A percentile compares a stretch with the other conserved stretches of the same genome.
These are phyloP conservation scores for Purpureocillium lavendulum DNA, from an alignment of 2,329 filamentous ascomycete genomes.

Conservation along the genomic window DNA sequence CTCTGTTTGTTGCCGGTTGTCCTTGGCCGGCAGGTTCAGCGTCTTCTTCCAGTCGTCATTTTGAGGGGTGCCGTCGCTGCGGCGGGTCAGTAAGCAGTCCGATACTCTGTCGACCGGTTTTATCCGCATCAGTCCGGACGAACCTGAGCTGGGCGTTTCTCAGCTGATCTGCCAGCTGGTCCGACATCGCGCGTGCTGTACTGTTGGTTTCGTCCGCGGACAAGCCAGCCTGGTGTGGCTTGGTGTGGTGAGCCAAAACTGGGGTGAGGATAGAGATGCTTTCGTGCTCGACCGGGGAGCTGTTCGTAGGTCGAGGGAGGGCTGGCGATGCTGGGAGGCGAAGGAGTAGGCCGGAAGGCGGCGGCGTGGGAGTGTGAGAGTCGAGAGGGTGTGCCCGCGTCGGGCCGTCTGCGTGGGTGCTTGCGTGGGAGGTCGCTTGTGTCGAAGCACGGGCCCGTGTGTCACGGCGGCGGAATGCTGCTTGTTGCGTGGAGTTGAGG, in stretches of 20 bases:
- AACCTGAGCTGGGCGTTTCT: constrained; percentile 33
- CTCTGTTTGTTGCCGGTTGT: constrained; percentile 75
- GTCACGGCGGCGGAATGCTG: constrained; percentile 1
- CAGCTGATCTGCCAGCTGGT: constrained; percentile 37
- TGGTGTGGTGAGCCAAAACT: constrained; percentile 13
- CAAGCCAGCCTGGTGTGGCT: constrained; percentile 10
- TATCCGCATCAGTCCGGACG: constrained; percentile 14
- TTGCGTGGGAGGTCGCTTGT: constrained; percentile 8
- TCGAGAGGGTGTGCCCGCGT: no score
- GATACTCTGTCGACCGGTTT: constrained; percentile 5
- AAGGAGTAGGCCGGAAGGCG: no score
- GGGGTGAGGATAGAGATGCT: constrained; percentile 5
- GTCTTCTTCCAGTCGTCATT: constrained; percentile 65
- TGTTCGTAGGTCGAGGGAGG: no score
- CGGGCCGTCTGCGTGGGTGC: background rate
- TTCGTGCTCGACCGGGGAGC: background rate
- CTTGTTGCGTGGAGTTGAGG: constrained; percentile 7
- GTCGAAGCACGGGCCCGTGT: no score
- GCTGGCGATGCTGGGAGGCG: no score
- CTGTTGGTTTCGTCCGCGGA: constrained; percentile 15
- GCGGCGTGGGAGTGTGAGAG: no score
- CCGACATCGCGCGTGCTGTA: constrained; percentile 29
- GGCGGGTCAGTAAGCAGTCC: constrained; percentile 9
- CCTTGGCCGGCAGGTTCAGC: constrained; percentile 64
- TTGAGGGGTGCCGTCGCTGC: constrained; percentile 37